Base-by-base conservation (phyloP, 257 asterid genomes). In the Fraxinus excelsior region DNA sequence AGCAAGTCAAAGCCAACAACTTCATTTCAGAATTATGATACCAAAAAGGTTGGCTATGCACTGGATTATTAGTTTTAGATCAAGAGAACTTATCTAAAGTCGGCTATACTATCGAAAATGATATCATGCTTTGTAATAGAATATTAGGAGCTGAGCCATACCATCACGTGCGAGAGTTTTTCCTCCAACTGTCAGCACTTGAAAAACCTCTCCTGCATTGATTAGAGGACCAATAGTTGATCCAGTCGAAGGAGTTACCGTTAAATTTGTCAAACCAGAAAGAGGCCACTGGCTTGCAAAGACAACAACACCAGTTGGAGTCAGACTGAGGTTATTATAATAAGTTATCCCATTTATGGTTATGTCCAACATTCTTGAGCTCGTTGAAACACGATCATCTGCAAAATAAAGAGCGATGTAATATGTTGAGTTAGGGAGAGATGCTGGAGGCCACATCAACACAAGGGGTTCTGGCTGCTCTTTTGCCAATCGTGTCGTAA, bases 161-260 rank as follows among this genome's bases (percentile, higher is more conserved):
- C 99, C 98, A 72, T 96, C 99, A 37, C 97, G 89, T 31, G 98
- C 74, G 21, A 80, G 92, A 71, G 98, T 93, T 84, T 85, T 93
- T 80, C 94, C 94, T 73, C 95, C 97, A 19, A 85, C 74, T 25
- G 82, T 85, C 71, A 96, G 80, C 74, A 93, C 77, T 75, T 78
- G 89, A 78, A 91, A 93, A 75, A 86, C 85, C 92, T 96, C 99
- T 81, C 99, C 99, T 25, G 88, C 98, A 76, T 96, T 93, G 66
- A 96, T 88, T 70, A 91, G 65, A 26, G 98, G 99, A 72, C 98
- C 98, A 14, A 64, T 70, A 56, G 81, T 88, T 46, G 99, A 91
- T 49, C 97, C 97, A 68, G 86, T 79, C 32, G 85, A 76, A 8
- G 98, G 91, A 71, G 84, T 78, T 77, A 96, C 71, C 70, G 96